Percentiles rank a stretch among this genome's conserved stretches.
Evolutionary conservation across 306 rosid species (phyloP).

Genomic region (Carpinus fangiana): DNA sequence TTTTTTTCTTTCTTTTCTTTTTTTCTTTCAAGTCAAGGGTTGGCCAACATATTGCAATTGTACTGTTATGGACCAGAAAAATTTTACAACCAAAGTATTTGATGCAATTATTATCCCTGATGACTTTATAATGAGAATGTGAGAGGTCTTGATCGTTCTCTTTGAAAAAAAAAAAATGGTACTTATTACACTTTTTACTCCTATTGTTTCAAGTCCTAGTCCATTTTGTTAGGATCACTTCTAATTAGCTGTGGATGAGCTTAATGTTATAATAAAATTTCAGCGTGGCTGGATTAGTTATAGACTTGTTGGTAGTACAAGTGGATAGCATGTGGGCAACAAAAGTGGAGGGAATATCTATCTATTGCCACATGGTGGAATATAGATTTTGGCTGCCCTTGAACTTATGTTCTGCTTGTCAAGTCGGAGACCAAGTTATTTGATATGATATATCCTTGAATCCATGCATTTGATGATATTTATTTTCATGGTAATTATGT

Average conservation of each 20-base stretch:
- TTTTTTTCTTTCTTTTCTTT: not conserved
- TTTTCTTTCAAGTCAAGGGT: not conserved
- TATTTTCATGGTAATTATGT: not conserved
- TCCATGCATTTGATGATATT: not conserved
- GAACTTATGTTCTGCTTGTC: not conserved
- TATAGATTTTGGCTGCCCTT: not conserved
- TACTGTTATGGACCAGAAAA: not conserved
- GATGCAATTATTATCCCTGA: not conserved
- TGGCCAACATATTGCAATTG: not conserved
- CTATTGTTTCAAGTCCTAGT: not conserved
- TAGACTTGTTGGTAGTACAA: not conserved
- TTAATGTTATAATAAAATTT: not conserved
- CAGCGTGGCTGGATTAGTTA: not conserved
- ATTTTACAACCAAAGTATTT: not conserved
- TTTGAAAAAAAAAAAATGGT: not conserved
- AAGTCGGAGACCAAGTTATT: not conserved
- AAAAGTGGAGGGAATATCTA: not conserved
- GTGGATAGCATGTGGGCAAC: not conserved
- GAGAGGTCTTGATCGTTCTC: not conserved
- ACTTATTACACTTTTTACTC: not conserved
- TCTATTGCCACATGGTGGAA: not conserved
- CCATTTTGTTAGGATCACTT: not conserved
- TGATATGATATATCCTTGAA: not conserved
- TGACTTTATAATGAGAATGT: not conserved
- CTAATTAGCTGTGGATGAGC: not conserved